Conservation (phyloP, 768 basidiomycete genomes). For the Cantharellus cinnabarinus region DNA sequence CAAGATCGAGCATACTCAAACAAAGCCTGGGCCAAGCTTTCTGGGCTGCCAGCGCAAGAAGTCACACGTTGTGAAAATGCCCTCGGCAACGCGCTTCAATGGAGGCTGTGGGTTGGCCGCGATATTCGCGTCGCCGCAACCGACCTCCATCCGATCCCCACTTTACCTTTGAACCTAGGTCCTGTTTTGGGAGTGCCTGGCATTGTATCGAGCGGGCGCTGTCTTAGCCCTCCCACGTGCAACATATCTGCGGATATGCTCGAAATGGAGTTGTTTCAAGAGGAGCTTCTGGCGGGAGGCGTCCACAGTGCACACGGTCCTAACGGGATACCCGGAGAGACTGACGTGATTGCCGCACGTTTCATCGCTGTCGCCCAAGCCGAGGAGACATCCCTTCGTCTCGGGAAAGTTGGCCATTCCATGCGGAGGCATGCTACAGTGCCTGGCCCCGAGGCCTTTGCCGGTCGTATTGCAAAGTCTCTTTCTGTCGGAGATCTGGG, state of each 20-base stretch:
- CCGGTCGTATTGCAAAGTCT: too few relatives aligned
- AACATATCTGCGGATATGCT: neutral
- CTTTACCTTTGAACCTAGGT: neutral
- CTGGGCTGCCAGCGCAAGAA: slow-evolving; percentile 69
- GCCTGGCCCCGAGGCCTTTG: neutral
- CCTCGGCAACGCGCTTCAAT: slow-evolving; percentile 66
- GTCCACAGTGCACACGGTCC: neutral
- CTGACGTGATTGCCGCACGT: neutral
- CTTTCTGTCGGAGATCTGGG: too few relatives aligned
- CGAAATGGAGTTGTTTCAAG: neutral
- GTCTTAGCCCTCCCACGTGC: neutral
- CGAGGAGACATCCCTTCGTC: neutral
- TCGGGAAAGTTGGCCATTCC: neutral
- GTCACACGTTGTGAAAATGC: slow-evolving; percentile 78
- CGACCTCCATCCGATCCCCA: neutral
- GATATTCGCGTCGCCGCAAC: neutral
- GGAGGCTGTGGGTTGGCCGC: slow-evolving; percentile 77
- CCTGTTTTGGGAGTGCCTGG: neutral
- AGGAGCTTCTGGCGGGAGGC: neutral
- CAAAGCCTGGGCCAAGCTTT: slow-evolving; percentile 83
- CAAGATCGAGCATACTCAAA: slow-evolving; percentile 91
- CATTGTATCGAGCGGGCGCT: neutral
- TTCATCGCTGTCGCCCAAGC: neutral
- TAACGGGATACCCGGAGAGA: neutral
- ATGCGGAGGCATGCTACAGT: neutral